A percentile compares a stretch with the other conserved stretches of the same genome.
These are phyloP conservation scores for Ustanciosporium gigantosporum DNA, from an alignment of 1,284 basidiomycete genomes.

Conservation along the genomic window DNA sequence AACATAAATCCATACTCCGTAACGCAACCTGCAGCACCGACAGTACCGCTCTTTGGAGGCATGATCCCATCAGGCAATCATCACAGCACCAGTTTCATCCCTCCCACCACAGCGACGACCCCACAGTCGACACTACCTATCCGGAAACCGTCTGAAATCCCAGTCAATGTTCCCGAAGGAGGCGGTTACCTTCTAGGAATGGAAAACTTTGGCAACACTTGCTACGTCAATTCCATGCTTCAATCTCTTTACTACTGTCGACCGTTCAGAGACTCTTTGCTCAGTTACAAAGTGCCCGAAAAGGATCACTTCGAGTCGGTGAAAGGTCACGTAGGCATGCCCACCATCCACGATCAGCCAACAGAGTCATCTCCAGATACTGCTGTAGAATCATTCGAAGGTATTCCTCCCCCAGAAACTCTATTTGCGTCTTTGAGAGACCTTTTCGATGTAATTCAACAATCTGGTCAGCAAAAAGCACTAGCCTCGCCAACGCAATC, in stretches of 20 bases:
- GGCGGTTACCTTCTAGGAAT: conserved; percentile 48
- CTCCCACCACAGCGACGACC: conserved; percentile 20
- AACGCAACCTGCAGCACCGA: conserved; percentile 1
- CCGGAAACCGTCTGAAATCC: conserved; percentile 23
- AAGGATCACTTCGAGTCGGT: conserved; percentile 12
- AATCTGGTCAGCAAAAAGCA: conserved; percentile 23
- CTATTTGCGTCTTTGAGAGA: conserved; percentile 38
- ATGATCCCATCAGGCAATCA: conserved; percentile 17
- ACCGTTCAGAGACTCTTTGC: conserved; percentile 77
- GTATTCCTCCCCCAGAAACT: conserved; percentile 26
- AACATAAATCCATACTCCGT: conserved; percentile 20
- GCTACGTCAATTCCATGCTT: conserved; percentile 93
- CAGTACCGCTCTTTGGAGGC: conserved; percentile 18
- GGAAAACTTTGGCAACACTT: conserved; percentile 58
- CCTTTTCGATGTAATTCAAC: conserved; percentile 38
- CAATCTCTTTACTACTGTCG: conserved; percentile 88
- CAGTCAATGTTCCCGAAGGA: conserved; percentile 23
- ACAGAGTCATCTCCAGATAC: conserved; percentile 8
- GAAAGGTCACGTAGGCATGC: conserved; percentile 1
- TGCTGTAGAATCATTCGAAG: conserved; percentile 9
- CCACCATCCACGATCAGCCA: conserved; percentile 3
- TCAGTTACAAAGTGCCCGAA: conserved; percentile 21
- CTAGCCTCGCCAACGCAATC: conserved; percentile 21
- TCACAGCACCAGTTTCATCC: conserved; percentile 37
- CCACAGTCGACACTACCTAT: conserved; percentile 16